A percentile compares a stretch with the other conserved stretches of the same genome.
These are phyloP conservation scores for Leptodontidium sp. DNA, from an alignment of 2,329 filamentous ascomycete genomes.

Conservation along the genomic window DNA sequence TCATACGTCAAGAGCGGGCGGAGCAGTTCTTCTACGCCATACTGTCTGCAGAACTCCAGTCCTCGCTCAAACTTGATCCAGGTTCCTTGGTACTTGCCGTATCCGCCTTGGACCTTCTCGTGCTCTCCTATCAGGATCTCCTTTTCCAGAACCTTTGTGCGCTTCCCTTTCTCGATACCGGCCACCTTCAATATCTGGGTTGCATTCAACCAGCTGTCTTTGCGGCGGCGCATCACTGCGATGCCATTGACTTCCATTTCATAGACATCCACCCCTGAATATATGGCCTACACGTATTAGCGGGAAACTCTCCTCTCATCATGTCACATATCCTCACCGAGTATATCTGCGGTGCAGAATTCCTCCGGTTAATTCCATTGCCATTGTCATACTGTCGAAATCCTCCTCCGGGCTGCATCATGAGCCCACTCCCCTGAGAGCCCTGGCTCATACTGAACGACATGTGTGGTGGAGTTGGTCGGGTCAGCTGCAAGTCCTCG, in stretches of 20 bases:
- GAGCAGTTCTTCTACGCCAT: conserved; percentile 79
- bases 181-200: conserved; percentile 98
- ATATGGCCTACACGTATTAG: conserved; percentile 71
- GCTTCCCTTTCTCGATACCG: conserved; percentile 95
- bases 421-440: conserved; percentile 45
- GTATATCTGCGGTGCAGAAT: conserved; percentile 63
- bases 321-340: conserved; percentile 57
- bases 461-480: conserved; percentile 40
- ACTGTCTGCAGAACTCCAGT: conserved; percentile 86
- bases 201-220: conserved; percentile 96
- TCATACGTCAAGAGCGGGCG: conserved; percentile 81
- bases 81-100: conserved; percentile 98
- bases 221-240: conserved; percentile 93
- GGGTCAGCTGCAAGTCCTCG: conserved; percentile 32
- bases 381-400: conserved; percentile 44
- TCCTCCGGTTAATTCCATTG: conserved; percentile 39
- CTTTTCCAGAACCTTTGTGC: conserved; percentile 97
- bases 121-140: conserved; percentile 96
- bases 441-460: conserved; percentile 48
- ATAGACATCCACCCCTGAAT: conserved; percentile 95
- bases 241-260: conserved; percentile 97
- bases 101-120: conserved; percentile 98
- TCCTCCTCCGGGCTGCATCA: conserved; percentile 45
- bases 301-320: background rate
- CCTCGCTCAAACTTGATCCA: conserved; percentile 97